Evolutionary conservation across 164 flowering plant species (phyloP).

Genomic region (Magnolia kwangsiensis): DNA sequence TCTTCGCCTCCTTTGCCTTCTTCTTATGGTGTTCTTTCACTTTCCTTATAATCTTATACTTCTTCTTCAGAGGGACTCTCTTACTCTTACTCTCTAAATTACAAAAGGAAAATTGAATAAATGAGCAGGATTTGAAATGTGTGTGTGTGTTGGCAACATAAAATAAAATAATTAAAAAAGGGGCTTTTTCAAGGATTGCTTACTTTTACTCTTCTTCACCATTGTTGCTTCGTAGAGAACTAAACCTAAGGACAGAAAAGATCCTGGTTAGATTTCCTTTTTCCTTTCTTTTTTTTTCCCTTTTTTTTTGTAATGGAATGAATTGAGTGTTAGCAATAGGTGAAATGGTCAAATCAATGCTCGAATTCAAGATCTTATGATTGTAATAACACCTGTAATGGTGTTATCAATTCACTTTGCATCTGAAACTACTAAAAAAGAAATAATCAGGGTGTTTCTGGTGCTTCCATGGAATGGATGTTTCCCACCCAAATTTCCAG

Average conservation of each 20-base stretch:
- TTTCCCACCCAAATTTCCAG: too few species aligned
- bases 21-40: slow-evolving; percentile 92
- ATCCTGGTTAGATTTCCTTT: neutral
- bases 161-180: neutral
- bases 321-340: neutral
- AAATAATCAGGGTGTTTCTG: too few species aligned
- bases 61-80: slow-evolving; percentile 75
- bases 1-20: slow-evolving; percentile 97
- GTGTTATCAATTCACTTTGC: neutral
- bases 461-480: too few species aligned
- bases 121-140: neutral
- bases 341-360: neutral
- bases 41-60: slow-evolving; percentile 75
- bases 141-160: neutral
- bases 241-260: neutral
- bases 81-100: slow-evolving; percentile 89
- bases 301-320: neutral
- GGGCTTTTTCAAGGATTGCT: neutral
- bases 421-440: neutral
- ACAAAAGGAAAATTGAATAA: neutral
- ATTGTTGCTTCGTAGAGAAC: slow-evolving; percentile 10
- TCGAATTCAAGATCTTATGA: neutral
- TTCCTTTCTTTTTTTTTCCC: too few species aligned
- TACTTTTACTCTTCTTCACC: slow-evolving; percentile 42
- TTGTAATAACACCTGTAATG: neutral